Percentiles rank a stretch among this genome's conserved stretches.
Evolutionary conservation across 2,329 filamentous ascomycete genomes (phyloP).

Genomic region (Calonectria pauciramosa): DNA sequence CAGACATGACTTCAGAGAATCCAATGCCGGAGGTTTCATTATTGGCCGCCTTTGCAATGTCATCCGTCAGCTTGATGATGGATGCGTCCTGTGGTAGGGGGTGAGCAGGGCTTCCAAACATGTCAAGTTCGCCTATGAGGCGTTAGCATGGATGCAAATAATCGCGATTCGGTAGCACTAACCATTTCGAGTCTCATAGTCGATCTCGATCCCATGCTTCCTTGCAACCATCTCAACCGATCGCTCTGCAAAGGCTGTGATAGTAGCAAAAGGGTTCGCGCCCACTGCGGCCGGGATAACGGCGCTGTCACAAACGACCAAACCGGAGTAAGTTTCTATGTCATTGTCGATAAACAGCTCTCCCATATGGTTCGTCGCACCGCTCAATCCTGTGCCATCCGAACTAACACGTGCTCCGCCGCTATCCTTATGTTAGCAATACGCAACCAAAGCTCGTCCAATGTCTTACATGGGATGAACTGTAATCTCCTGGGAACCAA

Average conservation of each 20-base stretch:
- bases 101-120: conserved; percentile 67
- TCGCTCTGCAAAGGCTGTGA: conserved; percentile 76
- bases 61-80: conserved; percentile 7
- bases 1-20: conserved; percentile 76
- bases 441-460: background rate
- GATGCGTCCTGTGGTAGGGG: conserved; percentile 49
- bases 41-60: conserved; percentile 26
- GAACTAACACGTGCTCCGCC: conserved; percentile 74
- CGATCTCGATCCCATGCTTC: conserved; percentile 27
- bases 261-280: conserved; percentile 78
- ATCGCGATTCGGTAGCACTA: conserved; percentile 28
- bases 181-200: conserved; percentile 39
- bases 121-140: conserved; percentile 55
- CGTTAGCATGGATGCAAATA: background rate
- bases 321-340: conserved; percentile 65
- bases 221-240: conserved; percentile 60
- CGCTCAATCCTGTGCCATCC: conserved; percentile 68
- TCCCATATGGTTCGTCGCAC: conserved; percentile 73
- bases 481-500: conserved; percentile 71
- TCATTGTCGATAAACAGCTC: conserved; percentile 69
- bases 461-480: conserved; percentile 67
- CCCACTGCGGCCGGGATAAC: conserved; percentile 73
- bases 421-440: background rate
- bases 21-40: conserved; percentile 61
- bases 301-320: conserved; percentile 74